Percentiles rank a stretch among this genome's conserved stretches.
Evolutionary conservation across 805 yeast genomes (phyloP).

Genomic region (Hanseniaspora taiwanica): DNA sequence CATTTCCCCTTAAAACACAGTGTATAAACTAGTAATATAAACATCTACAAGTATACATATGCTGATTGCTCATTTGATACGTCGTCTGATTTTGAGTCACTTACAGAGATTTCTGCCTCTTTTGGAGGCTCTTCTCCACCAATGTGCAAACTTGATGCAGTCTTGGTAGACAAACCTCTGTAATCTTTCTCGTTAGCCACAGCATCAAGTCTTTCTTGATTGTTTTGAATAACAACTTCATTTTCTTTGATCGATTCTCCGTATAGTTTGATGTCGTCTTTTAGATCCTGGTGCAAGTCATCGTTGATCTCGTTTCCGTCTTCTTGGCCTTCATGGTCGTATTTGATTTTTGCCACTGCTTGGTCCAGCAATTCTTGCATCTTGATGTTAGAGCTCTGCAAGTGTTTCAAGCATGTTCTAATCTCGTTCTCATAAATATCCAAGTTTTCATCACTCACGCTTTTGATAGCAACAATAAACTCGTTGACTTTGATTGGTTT

Average conservation of each 20-base stretch:
- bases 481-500: conserved; percentile 32
- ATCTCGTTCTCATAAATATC: conserved; percentile 22
- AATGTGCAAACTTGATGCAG: too few species aligned
- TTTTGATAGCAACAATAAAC: conserved; percentile 39
- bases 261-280: conserved; percentile 38
- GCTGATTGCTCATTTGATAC: too few species aligned
- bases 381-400: conserved; percentile 38
- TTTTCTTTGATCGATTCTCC: conserved; percentile 46
- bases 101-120: background rate
- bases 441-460: conserved; percentile 35
- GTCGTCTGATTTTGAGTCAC: too few species aligned
- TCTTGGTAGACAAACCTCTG: conserved; percentile 24
- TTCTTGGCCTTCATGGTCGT: conserved; percentile 13
- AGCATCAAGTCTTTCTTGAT: conserved; percentile 31
- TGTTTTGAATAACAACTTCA: conserved; percentile 37
- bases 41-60: background rate
- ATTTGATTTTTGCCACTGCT: conserved; percentile 11
- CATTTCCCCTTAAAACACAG: background rate
- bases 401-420: conserved; percentile 31
- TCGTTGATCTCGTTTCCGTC: conserved; percentile 12
- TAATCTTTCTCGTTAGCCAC: conserved; percentile 32
- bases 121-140: background rate
- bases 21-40: background rate
- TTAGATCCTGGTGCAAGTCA: conserved; percentile 21
- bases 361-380: conserved; percentile 31